Conservation (phyloP, 2,329 filamentous ascomycete genomes). For the Colletotrichum melonis region DNA sequence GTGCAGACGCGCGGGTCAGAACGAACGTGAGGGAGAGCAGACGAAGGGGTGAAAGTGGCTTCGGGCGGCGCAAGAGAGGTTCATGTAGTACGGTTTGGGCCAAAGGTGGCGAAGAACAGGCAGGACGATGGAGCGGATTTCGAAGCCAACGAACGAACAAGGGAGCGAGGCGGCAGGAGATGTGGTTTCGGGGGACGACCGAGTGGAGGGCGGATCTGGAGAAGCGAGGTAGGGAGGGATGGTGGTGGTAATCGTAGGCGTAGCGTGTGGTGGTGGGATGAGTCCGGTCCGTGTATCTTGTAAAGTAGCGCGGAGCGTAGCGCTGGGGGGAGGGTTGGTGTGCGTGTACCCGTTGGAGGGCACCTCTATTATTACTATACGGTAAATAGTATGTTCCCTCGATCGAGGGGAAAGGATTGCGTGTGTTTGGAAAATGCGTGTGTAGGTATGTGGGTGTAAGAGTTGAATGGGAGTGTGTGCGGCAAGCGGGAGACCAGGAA, state of each 20-base stretch:
- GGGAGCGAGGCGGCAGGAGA: constrained; percentile 10
- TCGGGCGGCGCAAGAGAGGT: constrained; percentile 30
- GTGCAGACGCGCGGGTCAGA: constrained; percentile 20
- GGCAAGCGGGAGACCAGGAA: constrained; percentile 21
- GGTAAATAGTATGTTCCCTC: neutral
- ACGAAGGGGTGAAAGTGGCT: constrained; percentile 21
- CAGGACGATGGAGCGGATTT: constrained; percentile 9
- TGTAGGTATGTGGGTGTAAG: neutral
- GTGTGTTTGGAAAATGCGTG: constrained; percentile 3
- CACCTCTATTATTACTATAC: neutral
- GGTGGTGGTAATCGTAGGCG: neutral
- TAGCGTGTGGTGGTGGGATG: neutral
- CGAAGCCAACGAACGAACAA: constrained; percentile 11
- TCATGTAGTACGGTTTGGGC: constrained; percentile 30
- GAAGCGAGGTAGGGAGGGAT: constrained; percentile 7
- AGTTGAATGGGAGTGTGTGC: neutral
- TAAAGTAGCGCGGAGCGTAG: constrained; percentile 12
- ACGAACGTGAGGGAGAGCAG: constrained; percentile 12
- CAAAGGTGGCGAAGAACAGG: constrained; percentile 31
- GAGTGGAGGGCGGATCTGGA: neutral
- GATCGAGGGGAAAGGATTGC: neutral
- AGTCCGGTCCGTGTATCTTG: constrained; percentile 5
- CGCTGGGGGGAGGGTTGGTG: neutral
- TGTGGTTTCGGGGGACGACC: constrained; percentile 20
- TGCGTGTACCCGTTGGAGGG: neutral